Conservation (phyloP, 768 basidiomycete genomes). For the Termitomyces sp. region DNA sequence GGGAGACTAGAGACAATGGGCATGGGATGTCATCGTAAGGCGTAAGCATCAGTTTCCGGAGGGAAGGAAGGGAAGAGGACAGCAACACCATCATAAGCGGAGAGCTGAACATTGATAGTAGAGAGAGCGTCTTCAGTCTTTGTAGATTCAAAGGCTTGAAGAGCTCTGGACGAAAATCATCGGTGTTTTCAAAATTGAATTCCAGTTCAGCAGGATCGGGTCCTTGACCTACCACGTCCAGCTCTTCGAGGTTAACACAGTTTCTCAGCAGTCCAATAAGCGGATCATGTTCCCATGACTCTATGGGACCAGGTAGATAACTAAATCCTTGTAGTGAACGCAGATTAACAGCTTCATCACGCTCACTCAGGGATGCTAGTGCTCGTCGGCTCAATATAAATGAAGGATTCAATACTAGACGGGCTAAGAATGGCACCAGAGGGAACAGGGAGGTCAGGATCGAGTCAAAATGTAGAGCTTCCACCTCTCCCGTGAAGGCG, state of each 20-base stretch:
- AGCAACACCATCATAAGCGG: slow-evolving; percentile 58
- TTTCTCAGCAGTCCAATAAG: slow-evolving; percentile 51
- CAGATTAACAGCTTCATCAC: slow-evolving; percentile 46
- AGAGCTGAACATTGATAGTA: slow-evolving; percentile 65
- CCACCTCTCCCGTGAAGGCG: slow-evolving; percentile 33
- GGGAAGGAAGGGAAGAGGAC: slow-evolving; percentile 51
- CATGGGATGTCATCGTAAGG: slow-evolving; percentile 67
- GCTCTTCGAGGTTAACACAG: slow-evolving; percentile 52
- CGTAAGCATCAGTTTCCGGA: slow-evolving; percentile 62
- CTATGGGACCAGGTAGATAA: slow-evolving; percentile 34
- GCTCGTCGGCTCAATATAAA: slow-evolving; percentile 58
- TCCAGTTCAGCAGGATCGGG: slow-evolving; percentile 49
- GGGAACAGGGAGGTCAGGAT: slow-evolving; percentile 61
- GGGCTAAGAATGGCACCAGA: slow-evolving; percentile 57
- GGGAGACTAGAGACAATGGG: slow-evolving; percentile 49
- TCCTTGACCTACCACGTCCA: slow-evolving; percentile 60
- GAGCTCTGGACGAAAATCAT: slow-evolving; percentile 22
- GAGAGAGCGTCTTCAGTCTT: slow-evolving; percentile 49
- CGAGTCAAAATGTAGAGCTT: slow-evolving; percentile 53
- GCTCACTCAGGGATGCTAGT: slow-evolving; percentile 41
- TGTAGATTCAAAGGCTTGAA: slow-evolving; percentile 48
- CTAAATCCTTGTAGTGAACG: slow-evolving; percentile 49
- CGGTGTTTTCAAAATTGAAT: slow-evolving; percentile 18
- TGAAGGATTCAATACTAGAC: slow-evolving; percentile 47
- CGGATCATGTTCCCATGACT: slow-evolving; percentile 41